phyloP scores from a whole-genome alignment of 83 land plant genomes.

The Diphasiastrum complanatum region DNA sequence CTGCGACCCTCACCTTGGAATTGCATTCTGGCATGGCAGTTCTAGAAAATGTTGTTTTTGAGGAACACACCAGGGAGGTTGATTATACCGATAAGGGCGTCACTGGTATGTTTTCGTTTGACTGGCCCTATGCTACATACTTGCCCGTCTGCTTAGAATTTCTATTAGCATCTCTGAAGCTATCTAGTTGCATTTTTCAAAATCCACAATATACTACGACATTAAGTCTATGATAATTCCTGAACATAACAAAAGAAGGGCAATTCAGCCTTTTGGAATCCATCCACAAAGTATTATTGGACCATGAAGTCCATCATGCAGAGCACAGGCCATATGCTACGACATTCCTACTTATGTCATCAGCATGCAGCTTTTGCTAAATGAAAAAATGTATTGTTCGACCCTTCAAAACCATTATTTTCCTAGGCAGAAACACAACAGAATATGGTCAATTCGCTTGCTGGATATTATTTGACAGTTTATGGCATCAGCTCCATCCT shows the following conservation, averaged over 20 bases:
- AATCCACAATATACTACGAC: too few relatives aligned
- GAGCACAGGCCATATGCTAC: too few relatives aligned
- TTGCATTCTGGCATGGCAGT: constrained; percentile 18
- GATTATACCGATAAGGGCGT: constrained; percentile 24
- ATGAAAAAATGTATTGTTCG: neutral
- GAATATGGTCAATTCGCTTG: neutral
- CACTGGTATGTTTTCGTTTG: constrained; percentile 15
- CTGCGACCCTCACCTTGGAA: neutral
- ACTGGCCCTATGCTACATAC: too few relatives aligned
- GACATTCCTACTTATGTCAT: too few relatives aligned
- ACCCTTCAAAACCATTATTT: neutral
- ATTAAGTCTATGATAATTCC: too few relatives aligned
- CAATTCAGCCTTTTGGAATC: too few relatives aligned
- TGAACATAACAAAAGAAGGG: too few relatives aligned
- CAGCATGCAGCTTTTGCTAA: neutral
- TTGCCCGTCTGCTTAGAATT: neutral
- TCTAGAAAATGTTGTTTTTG: constrained; percentile 31
- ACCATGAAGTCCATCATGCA: too few relatives aligned
- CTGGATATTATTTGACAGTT: too few relatives aligned
- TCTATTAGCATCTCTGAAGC: neutral
- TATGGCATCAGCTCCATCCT: too few relatives aligned
- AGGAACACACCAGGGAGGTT: constrained; percentile 26
- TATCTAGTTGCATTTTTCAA: too few relatives aligned
- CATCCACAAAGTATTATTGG: too few relatives aligned
- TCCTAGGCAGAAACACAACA: neutral